These are phyloP conservation scores for Cutaneotrichosporon sp. DNA, from an alignment of 1,284 basidiomycete species.

Conservation along the genomic window DNA sequence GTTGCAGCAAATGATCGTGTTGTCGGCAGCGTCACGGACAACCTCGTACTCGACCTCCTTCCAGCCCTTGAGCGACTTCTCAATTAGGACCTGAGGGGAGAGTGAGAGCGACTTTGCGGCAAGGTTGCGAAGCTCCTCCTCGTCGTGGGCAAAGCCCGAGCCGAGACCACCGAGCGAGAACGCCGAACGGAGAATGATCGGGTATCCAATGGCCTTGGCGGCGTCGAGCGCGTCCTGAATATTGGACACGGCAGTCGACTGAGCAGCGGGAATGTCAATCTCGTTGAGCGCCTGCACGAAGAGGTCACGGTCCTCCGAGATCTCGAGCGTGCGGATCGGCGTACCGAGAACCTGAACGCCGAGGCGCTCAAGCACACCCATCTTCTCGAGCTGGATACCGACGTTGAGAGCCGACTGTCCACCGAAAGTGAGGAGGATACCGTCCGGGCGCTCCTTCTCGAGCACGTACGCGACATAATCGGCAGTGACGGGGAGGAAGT, in stretches of 20 bases:
- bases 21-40: conserved; percentile 92
- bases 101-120: conserved; percentile 87
- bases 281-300: conserved; percentile 98
- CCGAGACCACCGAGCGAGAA: conserved; percentile 98
- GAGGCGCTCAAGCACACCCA: conserved; percentile 93
- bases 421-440: conserved; percentile 95
- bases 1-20: conserved; percentile 97
- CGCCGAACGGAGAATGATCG: conserved; percentile 95
- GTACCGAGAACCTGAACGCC: conserved; percentile 95
- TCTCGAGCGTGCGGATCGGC: conserved; percentile 88
- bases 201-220: conserved; percentile 90
- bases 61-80: conserved; percentile 99
- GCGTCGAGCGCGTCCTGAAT: conserved; percentile 90
- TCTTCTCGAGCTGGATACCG: conserved; percentile 93
- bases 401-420: conserved; percentile 98
- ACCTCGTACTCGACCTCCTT: conserved; percentile 99
- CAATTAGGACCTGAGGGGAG: conserved; percentile 94
- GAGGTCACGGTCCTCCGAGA: conserved; percentile 95
- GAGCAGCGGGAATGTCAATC: conserved; percentile 96
- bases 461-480: conserved; percentile 99
- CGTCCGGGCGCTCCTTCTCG: conserved; percentile 97
- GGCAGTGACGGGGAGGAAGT: conserved; percentile 94
- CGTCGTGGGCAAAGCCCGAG: conserved; percentile 94
- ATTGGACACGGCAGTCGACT: conserved; percentile 95
- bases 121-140: conserved; percentile 92